Evolutionary conservation across 2,329 filamentous ascomycete species (phyloP), one percentile per base, ranked within the genome.

Genomic region (Chaetomiaceae sp.): DNA sequence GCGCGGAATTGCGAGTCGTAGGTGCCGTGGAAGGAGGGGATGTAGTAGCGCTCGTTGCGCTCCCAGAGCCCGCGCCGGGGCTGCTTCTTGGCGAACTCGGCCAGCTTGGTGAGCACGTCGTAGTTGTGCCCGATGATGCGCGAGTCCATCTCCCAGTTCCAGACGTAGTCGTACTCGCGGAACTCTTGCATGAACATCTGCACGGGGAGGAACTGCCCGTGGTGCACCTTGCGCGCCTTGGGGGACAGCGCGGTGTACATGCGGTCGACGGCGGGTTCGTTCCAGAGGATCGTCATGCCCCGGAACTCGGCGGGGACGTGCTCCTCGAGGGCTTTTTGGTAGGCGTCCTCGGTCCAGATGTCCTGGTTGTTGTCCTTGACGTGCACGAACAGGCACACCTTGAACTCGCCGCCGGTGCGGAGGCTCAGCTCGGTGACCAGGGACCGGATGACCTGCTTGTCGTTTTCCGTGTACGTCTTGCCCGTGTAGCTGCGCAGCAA

Each of bases 91-190:
- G 81, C 80, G 71, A 88, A 89, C 1, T 76, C 69, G 20, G 72
- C 70, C 7, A 90, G 69, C 57, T 84, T 84, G 61, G 85, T 79
- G 39, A 90, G 80, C 59, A 92, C 81, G 62, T 92, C 85, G 68
- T 92, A 91, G 71, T 91, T 85, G 59, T 94, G 88, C 8, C 89
- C 89, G 0, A 84, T 89, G 64, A 87, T 87, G 44, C 89, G 80
- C 29, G 86, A 84, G 65, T 94, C 88, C 71, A 90, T 88, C 66
- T 94, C 89, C 88, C 88, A 91, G 67, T 92, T 91, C 88, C 89
- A 94, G 61, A 90, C 78, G 63, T 81, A 90, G 61, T 91, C 87
- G 59, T 88, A 94, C 63, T 92, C 83, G 0, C 87, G 87, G 63
- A 90, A 85, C 46, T 87, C 85, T 63, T 87, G 79, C 54, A 82